Evolutionary conservation across 2,329 filamentous ascomycete genomes (phyloP).

Genomic region (Fusarium solani-melongenae): DNA sequence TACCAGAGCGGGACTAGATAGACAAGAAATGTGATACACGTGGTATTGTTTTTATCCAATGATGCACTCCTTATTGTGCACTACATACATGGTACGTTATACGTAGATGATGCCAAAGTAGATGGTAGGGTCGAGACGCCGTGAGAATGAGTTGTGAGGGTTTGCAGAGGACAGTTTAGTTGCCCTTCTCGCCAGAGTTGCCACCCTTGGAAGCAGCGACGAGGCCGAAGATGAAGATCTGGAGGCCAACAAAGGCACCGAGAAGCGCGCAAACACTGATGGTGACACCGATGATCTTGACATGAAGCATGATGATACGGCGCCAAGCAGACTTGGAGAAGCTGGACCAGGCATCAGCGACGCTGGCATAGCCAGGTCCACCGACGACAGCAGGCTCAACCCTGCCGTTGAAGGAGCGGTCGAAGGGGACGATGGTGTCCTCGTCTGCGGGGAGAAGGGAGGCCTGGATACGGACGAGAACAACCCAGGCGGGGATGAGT

Average conservation of each 20-base stretch:
- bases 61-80: not conserved
- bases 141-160: not conserved
- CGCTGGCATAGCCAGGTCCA: slow-evolving; percentile 76
- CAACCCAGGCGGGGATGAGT: slow-evolving; percentile 79
- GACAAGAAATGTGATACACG: not conserved
- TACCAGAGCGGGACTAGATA: not conserved
- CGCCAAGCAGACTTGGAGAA: slow-evolving; percentile 79
- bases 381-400: slow-evolving; percentile 80
- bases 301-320: slow-evolving; percentile 78
- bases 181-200: slow-evolving; percentile 1
- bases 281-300: slow-evolving; percentile 74
- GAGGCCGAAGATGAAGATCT: slow-evolving; percentile 58
- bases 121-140: not conserved
- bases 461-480: slow-evolving; percentile 85
- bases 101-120: not conserved
- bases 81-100: not conserved
- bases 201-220: slow-evolving; percentile 3
- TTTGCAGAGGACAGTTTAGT: slow-evolving; percentile 9
- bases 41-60: not conserved
- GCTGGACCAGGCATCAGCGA: slow-evolving; percentile 81
- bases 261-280: slow-evolving; percentile 60
- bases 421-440: slow-evolving; percentile 89
- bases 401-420: slow-evolving; percentile 84
- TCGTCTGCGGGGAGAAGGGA: slow-evolving; percentile 85
- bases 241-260: slow-evolving; percentile 59